Percentiles rank a stretch among this genome's conserved stretches.
These are phyloP conservation scores for Biscogniauxia marginata DNA, from an alignment of 2,329 filamentous ascomycete genomes.

Conservation along the genomic window DNA sequence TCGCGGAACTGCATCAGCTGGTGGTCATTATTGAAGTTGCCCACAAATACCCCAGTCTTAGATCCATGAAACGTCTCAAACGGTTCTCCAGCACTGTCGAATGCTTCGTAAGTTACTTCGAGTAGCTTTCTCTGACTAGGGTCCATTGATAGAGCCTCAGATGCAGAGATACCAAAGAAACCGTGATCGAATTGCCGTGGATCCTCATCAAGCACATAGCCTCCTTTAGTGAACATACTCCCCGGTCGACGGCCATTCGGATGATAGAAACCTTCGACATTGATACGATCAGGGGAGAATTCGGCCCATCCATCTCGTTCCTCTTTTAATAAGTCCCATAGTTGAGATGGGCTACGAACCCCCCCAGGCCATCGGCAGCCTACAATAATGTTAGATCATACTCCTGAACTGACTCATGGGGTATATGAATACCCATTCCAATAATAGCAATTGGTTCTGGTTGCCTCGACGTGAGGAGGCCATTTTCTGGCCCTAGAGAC, in stretches of 20 bases:
- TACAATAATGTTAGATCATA: neutral
- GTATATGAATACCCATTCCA: neutral
- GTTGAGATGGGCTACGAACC: constrained; percentile 2
- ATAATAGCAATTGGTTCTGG: constrained; percentile 1
- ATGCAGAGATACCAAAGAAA: constrained; percentile 36
- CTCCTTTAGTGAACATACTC: constrained; percentile 8
- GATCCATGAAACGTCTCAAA: constrained; percentile 17
- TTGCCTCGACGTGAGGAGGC: constrained; percentile 7
- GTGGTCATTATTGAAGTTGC: constrained; percentile 28
- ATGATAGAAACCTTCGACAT: constrained; percentile 6
- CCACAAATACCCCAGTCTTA: constrained; percentile 30
- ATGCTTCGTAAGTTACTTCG: constrained; percentile 32
- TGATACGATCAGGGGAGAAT: constrained; percentile 2
- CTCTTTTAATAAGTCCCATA: constrained; percentile 20
- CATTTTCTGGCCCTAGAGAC: too few species aligned
- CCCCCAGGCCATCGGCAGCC: constrained; percentile 1
- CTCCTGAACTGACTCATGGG: neutral
- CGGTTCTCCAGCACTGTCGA: constrained; percentile 31
- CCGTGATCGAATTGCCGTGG: constrained; percentile 34
- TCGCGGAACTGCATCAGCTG: constrained; percentile 18
- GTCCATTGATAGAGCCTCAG: constrained; percentile 35
- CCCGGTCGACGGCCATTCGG: constrained; percentile 5
- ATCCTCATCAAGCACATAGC: constrained; percentile 31
- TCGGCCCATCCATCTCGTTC: constrained; percentile 5
- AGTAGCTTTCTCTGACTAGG: constrained; percentile 35